Conservation (phyloP, 345 rosid species). For the Pistacia integerrima region DNA sequence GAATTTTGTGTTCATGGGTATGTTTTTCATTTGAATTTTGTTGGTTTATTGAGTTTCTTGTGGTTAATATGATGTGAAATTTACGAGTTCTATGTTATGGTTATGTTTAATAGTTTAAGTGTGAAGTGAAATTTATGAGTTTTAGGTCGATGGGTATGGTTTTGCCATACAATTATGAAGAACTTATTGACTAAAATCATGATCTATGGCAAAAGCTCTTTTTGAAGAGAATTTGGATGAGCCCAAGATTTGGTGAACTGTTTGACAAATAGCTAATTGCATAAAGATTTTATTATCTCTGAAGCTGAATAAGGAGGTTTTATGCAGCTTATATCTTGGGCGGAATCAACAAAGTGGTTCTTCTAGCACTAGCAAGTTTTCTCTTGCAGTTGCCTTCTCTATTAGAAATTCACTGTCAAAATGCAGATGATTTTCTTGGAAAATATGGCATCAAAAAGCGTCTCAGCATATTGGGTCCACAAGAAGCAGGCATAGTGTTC, state of each 20-base stretch:
- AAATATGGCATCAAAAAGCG: no score
- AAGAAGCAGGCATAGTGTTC: no score
- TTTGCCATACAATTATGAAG: background rate
- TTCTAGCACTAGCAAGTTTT: slow-evolving; percentile 66
- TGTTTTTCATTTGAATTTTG: no score
- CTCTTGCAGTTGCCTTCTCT: slow-evolving; percentile 62
- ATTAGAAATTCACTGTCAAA: no score
- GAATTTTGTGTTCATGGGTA: no score
- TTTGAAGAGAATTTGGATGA: background rate
- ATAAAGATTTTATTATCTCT: background rate
- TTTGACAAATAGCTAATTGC: background rate
- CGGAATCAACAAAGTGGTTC: slow-evolving; percentile 27
- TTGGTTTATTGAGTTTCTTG: no score
- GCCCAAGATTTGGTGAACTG: background rate
- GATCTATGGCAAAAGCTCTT: background rate
- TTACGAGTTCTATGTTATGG: no score
- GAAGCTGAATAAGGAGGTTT: background rate
- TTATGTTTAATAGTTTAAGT: no score
- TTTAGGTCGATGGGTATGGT: background rate
- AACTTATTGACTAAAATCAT: background rate
- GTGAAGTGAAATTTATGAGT: no score
- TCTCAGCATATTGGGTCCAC: no score
- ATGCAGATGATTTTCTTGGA: no score
- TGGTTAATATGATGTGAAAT: no score
- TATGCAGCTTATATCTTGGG: slow-evolving; percentile 40